phyloP scores from a whole-genome alignment of 257 asterid species.

The Prunella vulgaris region DNA sequence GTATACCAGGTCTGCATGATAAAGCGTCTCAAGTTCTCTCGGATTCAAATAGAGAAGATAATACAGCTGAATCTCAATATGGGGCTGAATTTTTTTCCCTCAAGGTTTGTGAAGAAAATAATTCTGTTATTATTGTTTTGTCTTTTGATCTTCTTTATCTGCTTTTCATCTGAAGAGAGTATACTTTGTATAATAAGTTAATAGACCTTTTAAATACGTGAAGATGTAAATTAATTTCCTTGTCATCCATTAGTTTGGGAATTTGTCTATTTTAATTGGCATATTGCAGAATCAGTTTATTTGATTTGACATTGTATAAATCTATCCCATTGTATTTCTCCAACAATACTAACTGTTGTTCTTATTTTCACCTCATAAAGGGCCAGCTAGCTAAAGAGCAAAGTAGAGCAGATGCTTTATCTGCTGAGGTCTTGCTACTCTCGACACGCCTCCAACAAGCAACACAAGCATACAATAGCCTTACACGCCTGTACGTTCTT shows the following conservation, averaged over 20 bases:
- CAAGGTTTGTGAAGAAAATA: slow-evolving; percentile 43
- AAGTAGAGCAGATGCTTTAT: slow-evolving; percentile 76
- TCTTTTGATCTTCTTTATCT: not conserved
- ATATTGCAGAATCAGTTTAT: not conserved
- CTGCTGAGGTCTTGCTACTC: slow-evolving; percentile 77
- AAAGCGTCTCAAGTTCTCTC: slow-evolving; percentile 30
- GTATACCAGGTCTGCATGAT: slow-evolving; percentile 31
- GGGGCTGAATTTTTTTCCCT: slow-evolving; percentile 51
- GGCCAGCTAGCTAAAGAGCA: slow-evolving; percentile 71
- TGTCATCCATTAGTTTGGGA: not conserved
- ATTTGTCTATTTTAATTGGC: not conserved
- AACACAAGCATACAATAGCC: slow-evolving; percentile 61
- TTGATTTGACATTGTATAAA: not conserved
- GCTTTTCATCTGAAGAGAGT: not conserved
- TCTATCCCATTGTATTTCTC: not conserved
- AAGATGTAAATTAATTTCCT: not conserved
- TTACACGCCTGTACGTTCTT: slow-evolving; percentile 70
- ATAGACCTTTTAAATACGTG: not conserved
- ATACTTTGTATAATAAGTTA: not conserved
- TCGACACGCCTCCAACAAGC: slow-evolving; percentile 82
- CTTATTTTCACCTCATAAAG: slow-evolving; percentile 30
- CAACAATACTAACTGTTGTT: not conserved
- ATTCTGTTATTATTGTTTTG: not conserved
- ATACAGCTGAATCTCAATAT: slow-evolving; percentile 29
- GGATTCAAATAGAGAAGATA: slow-evolving; percentile 35